phyloP scores from a whole-genome alignment of 345 rosid species.

The Moricandia arvensis region DNA sequence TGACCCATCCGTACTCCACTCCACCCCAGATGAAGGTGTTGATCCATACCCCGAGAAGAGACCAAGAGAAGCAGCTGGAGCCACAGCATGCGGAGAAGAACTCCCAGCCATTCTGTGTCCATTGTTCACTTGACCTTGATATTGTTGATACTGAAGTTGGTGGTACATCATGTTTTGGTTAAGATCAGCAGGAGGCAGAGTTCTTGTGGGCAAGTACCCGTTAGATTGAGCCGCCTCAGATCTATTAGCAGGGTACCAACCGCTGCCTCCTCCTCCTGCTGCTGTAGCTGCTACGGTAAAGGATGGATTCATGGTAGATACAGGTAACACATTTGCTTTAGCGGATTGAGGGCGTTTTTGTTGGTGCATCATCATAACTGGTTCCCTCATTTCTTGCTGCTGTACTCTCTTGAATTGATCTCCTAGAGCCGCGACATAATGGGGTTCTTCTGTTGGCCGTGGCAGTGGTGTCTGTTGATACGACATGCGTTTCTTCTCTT shows the following conservation, averaged over 20 bases:
- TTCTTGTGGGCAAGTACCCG: slow-evolving; percentile 50
- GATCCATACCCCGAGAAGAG: slow-evolving; percentile 67
- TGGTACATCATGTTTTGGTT: slow-evolving; percentile 49
- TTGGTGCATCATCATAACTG: slow-evolving; percentile 70
- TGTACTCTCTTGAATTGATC: slow-evolving; percentile 60
- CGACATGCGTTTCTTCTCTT: slow-evolving; percentile 56
- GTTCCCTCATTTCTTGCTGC: slow-evolving; percentile 66
- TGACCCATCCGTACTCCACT: slow-evolving; percentile 69
- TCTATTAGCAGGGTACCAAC: slow-evolving; percentile 54
- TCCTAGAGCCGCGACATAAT: slow-evolving; percentile 44
- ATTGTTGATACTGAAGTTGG: slow-evolving; percentile 60
- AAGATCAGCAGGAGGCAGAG: slow-evolving; percentile 39
- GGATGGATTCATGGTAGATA: slow-evolving; percentile 49
- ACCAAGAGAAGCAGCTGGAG: slow-evolving; percentile 88
- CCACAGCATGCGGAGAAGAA: slow-evolving; percentile 49
- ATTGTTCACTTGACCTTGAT: slow-evolving; percentile 50
- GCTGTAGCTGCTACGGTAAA: slow-evolving; percentile 52
- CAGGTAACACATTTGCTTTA: slow-evolving; percentile 53
- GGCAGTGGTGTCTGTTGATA: slow-evolving; percentile 54
- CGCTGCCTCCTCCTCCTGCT: slow-evolving; percentile 25
- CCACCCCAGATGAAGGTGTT: slow-evolving; percentile 62
- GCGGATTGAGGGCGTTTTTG: slow-evolving; percentile 38
- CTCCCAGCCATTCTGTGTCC: slow-evolving; percentile 42
- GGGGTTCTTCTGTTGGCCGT: slow-evolving; percentile 53
- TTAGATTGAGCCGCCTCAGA: slow-evolving; percentile 40